phyloP scores from a whole-genome alignment of 805 yeast species.

The Ogataea methylovora region DNA sequence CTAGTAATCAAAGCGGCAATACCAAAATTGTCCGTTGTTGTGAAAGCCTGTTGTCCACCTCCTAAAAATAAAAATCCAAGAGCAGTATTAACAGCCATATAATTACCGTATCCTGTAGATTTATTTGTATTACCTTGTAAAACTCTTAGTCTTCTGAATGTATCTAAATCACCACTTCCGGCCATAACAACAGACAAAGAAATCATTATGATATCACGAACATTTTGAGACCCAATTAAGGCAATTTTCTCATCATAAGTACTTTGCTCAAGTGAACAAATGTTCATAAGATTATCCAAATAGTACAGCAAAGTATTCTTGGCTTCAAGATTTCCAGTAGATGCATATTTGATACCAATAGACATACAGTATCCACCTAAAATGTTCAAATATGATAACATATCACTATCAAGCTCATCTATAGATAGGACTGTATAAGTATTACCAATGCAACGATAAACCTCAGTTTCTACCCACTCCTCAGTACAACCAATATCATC shows the following conservation, averaged over 20 bases:
- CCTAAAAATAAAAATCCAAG: constrained; percentile 86
- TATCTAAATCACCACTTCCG: constrained; percentile 82
- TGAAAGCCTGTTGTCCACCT: constrained; percentile 84
- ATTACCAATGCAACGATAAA: constrained; percentile 39
- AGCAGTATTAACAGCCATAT: constrained; percentile 71
- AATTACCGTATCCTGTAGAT: constrained; percentile 52
- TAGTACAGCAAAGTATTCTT: constrained; percentile 47
- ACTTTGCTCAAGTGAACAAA: constrained; percentile 33
- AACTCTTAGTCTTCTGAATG: constrained; percentile 63
- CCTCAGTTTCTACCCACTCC: constrained; percentile 50
- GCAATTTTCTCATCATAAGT: constrained; percentile 56
- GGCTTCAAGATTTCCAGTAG: constrained; percentile 49
- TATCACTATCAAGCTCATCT: constrained; percentile 45
- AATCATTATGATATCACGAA: constrained; percentile 54
- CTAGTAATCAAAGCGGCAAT: constrained; percentile 66
- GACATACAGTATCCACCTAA: constrained; percentile 72
- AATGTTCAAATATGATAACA: constrained; percentile 53
- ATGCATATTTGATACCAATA: constrained; percentile 70
- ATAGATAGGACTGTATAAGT: constrained; percentile 22
- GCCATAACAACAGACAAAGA: constrained; percentile 75
- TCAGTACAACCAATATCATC: constrained; percentile 39
- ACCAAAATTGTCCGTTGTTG: constrained; percentile 48
- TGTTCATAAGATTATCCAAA: constrained; percentile 42
- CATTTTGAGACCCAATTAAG: constrained; percentile 41
- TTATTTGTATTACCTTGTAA: constrained; percentile 50